Conservation (phyloP, 164 flowering plant species). For the Tetrastigma voinierianum region DNA sequence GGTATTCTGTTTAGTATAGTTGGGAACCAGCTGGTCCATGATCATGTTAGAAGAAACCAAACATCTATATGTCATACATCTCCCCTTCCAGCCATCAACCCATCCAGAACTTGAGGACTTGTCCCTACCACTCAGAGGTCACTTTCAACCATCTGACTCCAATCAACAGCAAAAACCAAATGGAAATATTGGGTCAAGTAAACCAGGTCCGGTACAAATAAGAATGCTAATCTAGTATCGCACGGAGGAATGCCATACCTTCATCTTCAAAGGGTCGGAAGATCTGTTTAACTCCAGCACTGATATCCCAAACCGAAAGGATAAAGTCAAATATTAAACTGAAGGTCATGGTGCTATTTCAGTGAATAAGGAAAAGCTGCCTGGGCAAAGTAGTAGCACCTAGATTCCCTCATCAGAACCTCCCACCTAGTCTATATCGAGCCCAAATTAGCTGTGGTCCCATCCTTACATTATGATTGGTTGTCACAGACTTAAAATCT, state of each 20-base stretch:
- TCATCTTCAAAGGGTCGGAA: constrained; percentile 98
- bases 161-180: constrained; percentile 91
- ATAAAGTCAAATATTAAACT: not conserved
- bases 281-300: constrained; percentile 82
- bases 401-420: no score
- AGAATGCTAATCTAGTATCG: not conserved
- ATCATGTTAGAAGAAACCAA: no score
- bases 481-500: no score
- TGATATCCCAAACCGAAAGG: constrained; percentile 84
- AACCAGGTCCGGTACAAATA: not conserved
- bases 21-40: no score
- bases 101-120: constrained; percentile 92
- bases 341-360: not conserved
- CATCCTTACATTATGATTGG: no score
- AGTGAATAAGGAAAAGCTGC: no score
- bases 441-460: no score
- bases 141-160: constrained; percentile 99
- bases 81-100: constrained; percentile 33
- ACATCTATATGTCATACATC: not conserved
- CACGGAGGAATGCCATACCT: constrained; percentile 43
- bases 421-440: no score
- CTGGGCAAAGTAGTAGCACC: no score
- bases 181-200: not conserved
- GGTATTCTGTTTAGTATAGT: no score
- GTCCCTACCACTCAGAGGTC: constrained; percentile 93